Conservation (phyloP, 208 protist genomes). For the Trypanosoma platydactyli region DNA sequence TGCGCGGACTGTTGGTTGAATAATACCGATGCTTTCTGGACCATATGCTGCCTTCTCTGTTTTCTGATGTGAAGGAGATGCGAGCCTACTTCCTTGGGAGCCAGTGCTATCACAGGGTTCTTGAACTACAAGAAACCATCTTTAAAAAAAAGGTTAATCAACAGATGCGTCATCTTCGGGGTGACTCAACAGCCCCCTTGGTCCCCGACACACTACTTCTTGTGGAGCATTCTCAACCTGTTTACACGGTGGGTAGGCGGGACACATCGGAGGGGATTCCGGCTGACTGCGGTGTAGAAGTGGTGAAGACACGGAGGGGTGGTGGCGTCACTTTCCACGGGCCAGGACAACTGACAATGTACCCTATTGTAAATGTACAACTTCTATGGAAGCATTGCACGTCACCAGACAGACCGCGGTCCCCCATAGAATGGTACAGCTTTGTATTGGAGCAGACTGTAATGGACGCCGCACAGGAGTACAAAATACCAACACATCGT, state of each 20-base stretch:
- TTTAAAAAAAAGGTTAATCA: slow-evolving; percentile 69
- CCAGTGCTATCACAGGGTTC: slow-evolving; percentile 51
- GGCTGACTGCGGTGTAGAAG: slow-evolving; percentile 35
- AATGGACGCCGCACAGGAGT: slow-evolving; percentile 52
- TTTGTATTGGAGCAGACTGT: slow-evolving; percentile 74
- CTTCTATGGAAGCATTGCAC: slow-evolving; percentile 61
- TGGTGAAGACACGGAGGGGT: slow-evolving; percentile 73
- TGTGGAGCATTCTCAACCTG: slow-evolving; percentile 75
- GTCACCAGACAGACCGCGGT: slow-evolving; percentile 46
- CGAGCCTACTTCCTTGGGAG: slow-evolving; percentile 64
- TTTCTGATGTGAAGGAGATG: slow-evolving; percentile 37
- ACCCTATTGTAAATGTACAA: slow-evolving; percentile 83
- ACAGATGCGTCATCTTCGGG: slow-evolving; percentile 41
- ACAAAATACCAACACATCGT: slow-evolving; percentile 63
- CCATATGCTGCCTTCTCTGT: slow-evolving; percentile 12
- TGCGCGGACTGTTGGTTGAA: background rate
- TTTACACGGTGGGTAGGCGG: slow-evolving; percentile 88
- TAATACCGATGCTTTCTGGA: slow-evolving; percentile 13
- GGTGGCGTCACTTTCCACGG: slow-evolving; percentile 89
- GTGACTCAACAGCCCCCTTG: slow-evolving; percentile 30
- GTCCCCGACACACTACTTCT: slow-evolving; percentile 60
- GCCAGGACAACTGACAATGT: slow-evolving; percentile 86
- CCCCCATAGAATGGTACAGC: slow-evolving; percentile 88
- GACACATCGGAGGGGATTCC: slow-evolving; percentile 70
- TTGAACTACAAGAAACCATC: slow-evolving; percentile 69